Base-by-base conservation (phyloP, 192 early-diverging fungal species). In the Chytriomyces sp. region DNA sequence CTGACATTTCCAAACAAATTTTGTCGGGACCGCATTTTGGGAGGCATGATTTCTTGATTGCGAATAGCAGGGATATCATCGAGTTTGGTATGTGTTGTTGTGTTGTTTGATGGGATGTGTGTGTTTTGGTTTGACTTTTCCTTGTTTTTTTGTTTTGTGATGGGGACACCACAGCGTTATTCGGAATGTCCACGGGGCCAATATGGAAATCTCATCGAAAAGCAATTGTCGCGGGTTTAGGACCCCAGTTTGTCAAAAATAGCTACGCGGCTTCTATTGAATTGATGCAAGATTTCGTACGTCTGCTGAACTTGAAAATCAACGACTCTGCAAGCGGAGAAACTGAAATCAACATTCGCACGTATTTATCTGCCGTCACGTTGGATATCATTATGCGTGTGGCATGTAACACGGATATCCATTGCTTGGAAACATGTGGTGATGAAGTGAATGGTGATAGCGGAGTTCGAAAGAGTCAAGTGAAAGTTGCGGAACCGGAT, bases 41-140 rank as follows among this genome's bases (percentile, higher is more conserved):
- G 20, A 20, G 78, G 7, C 23, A 16, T 26, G 69, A 75, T 6
- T 43, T 28, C 23, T 45, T 80, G 6, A 16, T 73, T 18, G 35
- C 20, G 5, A 69, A 57, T 23, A 61, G 59, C 28, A 59, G 5
- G 7, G 86, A 75, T 50, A 18, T 88, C 0, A 5, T 77, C 57
- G 64, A 64, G 8, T 80, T 23, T 26, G 50, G 71, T 73, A 57
- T 5, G 53, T 57, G 20, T 20, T 0, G 16, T 35, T 35, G 2
- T 35, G 35, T 35, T 35, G 35, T 20, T 57, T 20, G 53, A 57
- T 57, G 53, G 3, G 0, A 57, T 18, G 2, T 57, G 53, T 11
- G 11, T 20, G 20, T 20, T 0, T 57, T 3, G 0, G 46, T 67
- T 28, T 64, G n/a, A 64, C 26, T 18, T 4, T 23, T 24, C n/a